Evolutionary conservation across 768 basidiomycete genomes (phyloP), one percentile per base, ranked within the genome.

Genomic region (Phaeotremella fagi): DNA sequence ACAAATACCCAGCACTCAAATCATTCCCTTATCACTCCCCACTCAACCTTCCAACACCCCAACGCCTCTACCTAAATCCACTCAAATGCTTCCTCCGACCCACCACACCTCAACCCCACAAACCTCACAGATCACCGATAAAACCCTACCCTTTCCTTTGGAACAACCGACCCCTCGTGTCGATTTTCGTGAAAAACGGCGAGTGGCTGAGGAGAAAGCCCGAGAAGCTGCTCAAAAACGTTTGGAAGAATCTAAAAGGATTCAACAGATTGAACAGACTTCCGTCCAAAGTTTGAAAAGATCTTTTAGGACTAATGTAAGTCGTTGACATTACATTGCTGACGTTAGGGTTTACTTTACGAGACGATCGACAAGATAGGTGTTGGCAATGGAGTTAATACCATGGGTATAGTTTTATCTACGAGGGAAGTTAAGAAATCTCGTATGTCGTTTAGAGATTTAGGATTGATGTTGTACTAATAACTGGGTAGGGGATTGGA

Each of bases 401-500:
- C 20, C 6, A 20, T 18, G 7, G 38, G 38, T 11, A 41, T 41
- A 41, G 38, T 41, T 22, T 6, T 41, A 6, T 11, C 38, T 11
- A 41, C 38, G 12, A 41, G 22, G 22, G 38, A 11, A 6, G 12
- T 20, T 6, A 41, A 22, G 12, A 12, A 22, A 7, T 12, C 12
- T 22, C 38, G 38, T 41, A 18, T 9, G 38, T 41, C 38, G 20
- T 22, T 6, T 41, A 6, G 12, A 12, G 12, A 7, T 6, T 18
- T 41, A 41, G 12, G 38, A 18, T 16, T 33, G 31, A 33, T 16
- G 31, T n/a, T n/a, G n/a, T n/a, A n/a, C 33, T 35, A 35, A 35
- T 35, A 9, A 9, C 33, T 35, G n/a, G n/a, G 16, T 16, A 41
- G 57, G 43, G 9, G 65, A 64, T 41, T 48, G 47, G 31, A 48